A percentile compares a stretch with the other conserved stretches of the same genome.
phyloP scores from a whole-genome alignment of 305 asterid genomes.

The Solanum aculeatissimum region DNA sequence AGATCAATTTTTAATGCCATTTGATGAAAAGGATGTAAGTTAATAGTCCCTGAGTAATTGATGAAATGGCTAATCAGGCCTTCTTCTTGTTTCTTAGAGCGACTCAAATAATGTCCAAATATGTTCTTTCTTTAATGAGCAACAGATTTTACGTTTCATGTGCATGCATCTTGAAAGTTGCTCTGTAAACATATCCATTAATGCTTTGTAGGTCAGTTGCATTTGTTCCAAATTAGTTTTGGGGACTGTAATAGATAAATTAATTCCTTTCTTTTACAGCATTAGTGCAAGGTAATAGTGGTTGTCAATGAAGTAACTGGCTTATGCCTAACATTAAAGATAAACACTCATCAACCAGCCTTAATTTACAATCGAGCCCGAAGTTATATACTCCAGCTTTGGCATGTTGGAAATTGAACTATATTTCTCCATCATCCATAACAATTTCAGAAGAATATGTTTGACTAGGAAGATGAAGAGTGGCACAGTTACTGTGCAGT shows the following conservation, averaged over 20 bases:
- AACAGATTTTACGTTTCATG: not conserved
- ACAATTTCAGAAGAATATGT: not conserved
- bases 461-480: not conserved
- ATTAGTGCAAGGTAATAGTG: not conserved
- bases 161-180: not conserved
- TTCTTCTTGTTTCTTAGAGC: not conserved
- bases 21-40: conserved; percentile 88
- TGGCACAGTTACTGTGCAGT: not conserved
- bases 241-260: not conserved
- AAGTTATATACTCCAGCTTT: not conserved
- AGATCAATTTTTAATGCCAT: conserved; percentile 93
- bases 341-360: not conserved
- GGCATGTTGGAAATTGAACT: not conserved
- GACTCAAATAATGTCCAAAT: not conserved
- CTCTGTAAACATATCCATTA: not conserved
- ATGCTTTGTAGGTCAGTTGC: not conserved
- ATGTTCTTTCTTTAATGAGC: not conserved
- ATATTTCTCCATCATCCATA: not conserved
- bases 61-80: not conserved
- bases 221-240: not conserved
- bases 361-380: not conserved
- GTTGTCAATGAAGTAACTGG: not conserved
- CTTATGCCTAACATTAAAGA: not conserved
- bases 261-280: not conserved
- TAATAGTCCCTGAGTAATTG: not conserved